Base-by-base conservation (phyloP, 352 stramenopile genomes). In the Paralagenidium karlingii region DNA sequence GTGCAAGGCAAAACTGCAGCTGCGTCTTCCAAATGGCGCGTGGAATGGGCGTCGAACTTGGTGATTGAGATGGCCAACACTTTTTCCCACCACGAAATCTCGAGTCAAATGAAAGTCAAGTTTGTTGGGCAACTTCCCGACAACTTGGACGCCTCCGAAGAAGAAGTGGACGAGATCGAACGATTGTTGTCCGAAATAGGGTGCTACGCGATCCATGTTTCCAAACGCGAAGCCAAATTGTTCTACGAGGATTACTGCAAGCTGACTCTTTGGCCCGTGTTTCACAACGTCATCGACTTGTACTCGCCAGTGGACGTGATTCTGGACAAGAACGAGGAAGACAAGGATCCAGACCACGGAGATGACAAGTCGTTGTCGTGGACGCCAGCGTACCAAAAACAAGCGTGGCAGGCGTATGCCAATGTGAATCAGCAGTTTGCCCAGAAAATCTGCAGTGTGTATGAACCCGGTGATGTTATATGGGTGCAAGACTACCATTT, bases 401-500 rank as follows among this genome's bases (percentile, higher is more conserved):
- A 69, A 16, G 66, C 59, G n/a, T 98, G 91, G 88, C 68, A 84
- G 26, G 81, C 82, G 8, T 98, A 97, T 62, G 90, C 82, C 20
- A 91, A 89, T 48, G 87, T 98, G 18, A 98, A 98, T 68, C 82
- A 96, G 43, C 58, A 91, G 29, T 97, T 98, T 49, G 71, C 75
- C 1, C 51, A 58, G 36, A 55, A 66, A 9, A 8, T 50, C 12
- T 11, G 25, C 10, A 16, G 16, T 20, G 41, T 10, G 34, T 51
- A 63, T 12, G 66, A 86, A 53, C 58, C 67, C 15, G 78, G 82
- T 10, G 77, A 96, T 37, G 61, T 95, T 25, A 68, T 99, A 15
- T 99, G 96, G 96, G 81, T 99, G 24, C 94, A 99, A 49, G 96
- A 96, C 45, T 99, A 98, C 54, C 94, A 99, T 57, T 59, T 99